Evolutionary conservation across 2,329 filamentous ascomycete genomes (phyloP), one percentile per base, ranked within the genome.

Genomic region (Lasiodiplodia gonubiensis): DNA sequence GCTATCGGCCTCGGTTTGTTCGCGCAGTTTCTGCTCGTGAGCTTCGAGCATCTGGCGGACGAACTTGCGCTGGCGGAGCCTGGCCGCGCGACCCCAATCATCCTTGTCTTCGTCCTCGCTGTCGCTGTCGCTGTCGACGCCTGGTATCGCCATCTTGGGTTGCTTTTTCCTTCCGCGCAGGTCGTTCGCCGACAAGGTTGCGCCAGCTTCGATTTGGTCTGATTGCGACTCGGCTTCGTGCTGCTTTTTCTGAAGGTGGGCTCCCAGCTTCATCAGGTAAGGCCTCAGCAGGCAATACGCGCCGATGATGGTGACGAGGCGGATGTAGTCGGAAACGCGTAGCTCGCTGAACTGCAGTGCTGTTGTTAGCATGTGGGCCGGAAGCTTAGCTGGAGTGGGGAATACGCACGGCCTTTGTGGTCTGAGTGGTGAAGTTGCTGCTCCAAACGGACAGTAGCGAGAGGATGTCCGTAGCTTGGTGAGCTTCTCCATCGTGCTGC

Each of bases 211-310:
- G 10, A 76, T 60, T 7, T 33, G n/a, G 23, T 14, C 74, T 27
- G 68, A 71, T 48, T 81, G 78, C 7, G 80, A 71, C 46, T 78
- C 77, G 68, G 79, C 84, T 72, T 89, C 88, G 74, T 91, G 83
- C 75, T 89, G 84, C 73, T 85, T 85, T 76, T 89, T 86, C 74
- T 92, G 88, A 70, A 85, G 79, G 73, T 86, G 87, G 69, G 85
- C 87, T 72, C 88, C 88, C 46, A 88, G 79, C 74, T 90, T 90
- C 74, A 94, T 84, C 63, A 94, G 78, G 76, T 92, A 93, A 0
- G 92, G 92, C 0, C 92, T 88, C 27, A 79, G 68, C 64, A 95
- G 85, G 70, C 89, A 76, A 81, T 94, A 96, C 66, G 87, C 89
- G 73, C 92, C 87, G 23, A 93, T 86, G 69, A 93, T 86, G 71